phyloP scores from a whole-genome alignment of 139 green algal species.

The Tetraselmis chui region DNA sequence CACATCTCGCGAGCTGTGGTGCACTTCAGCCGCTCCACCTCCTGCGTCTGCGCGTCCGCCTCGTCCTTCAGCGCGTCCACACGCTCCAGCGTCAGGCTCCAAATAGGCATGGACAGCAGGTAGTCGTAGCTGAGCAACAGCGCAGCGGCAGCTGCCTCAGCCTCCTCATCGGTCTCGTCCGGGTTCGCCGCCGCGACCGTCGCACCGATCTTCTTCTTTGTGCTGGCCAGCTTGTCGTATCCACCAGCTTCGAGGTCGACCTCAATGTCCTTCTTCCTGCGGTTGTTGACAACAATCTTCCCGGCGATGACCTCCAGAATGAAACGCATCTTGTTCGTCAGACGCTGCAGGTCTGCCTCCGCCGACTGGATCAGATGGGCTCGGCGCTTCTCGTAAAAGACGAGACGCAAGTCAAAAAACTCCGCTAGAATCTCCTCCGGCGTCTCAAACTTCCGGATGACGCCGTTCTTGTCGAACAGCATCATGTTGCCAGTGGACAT shows the following conservation, averaged over 20 bases:
- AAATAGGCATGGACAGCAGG: slow-evolving; percentile 92
- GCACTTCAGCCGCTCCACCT: slow-evolving; percentile 47
- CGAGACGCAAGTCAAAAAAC: slow-evolving; percentile 83
- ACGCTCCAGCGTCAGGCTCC: slow-evolving; percentile 90
- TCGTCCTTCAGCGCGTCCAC: slow-evolving; percentile 48
- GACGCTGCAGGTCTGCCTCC: slow-evolving; percentile 60
- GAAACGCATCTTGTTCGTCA: slow-evolving; percentile 89
- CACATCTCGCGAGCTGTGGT: slow-evolving; percentile 72
- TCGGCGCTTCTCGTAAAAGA: slow-evolving; percentile 79
- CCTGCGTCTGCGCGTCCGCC: slow-evolving; percentile 30
- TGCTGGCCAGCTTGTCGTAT: slow-evolving; percentile 63
- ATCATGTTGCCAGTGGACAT: slow-evolving; percentile 95
- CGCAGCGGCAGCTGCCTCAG: slow-evolving; percentile 10
- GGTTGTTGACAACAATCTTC: slow-evolving; percentile 76
- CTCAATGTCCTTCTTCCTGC: slow-evolving; percentile 78
- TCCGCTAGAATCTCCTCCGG: slow-evolving; percentile 84
- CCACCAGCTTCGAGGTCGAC: slow-evolving; percentile 65
- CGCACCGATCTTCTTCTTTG: slow-evolving; percentile 29
- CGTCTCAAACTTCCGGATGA: slow-evolving; percentile 84
- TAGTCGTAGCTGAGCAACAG: slow-evolving; percentile 78
- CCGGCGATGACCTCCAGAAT: slow-evolving; percentile 85
- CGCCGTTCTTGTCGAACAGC: slow-evolving; percentile 83
- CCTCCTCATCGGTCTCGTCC: slow-evolving; percentile 30
- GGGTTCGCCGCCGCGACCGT: not conserved
- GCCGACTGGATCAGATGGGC: slow-evolving; percentile 35